Base-by-base conservation (phyloP, 768 basidiomycete genomes). In the Lactarius psammicola region DNA sequence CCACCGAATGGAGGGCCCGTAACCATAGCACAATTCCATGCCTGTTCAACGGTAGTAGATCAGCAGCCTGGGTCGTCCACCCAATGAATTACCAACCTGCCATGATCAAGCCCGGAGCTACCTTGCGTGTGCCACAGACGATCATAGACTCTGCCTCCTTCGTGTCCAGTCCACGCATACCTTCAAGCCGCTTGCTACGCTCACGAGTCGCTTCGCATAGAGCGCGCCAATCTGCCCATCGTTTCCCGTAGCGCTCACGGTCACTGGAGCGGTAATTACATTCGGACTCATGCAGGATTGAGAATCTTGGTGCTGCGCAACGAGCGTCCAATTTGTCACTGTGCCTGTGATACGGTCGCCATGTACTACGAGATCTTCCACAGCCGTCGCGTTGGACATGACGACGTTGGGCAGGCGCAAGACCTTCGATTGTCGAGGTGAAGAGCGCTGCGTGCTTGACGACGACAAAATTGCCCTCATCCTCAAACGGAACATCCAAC, bases 141-240 rank as follows among this genome's bases (percentile, higher is more conserved):
- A 90, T 91, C n/a, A 84, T 85, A 4, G 89, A 88, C 75, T 91
- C 89, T n/a, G 89, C 86, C 49, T 86, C 84, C 74, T 84, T 87
- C 90, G 91, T 92, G 77, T 90, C 89, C 67, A 92, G 77, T 11
- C 88, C 87, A 46, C 86, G 80, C 90, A 91, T 92, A 74, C 90
- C 88, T 9, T 89, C 89, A 36, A 91, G 80, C 74, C 87, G 85
- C 75, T 87, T 87, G 69, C 85, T 46, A 86, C 82, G 71, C 87
- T 88, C 53, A 89, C 88, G 62, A 92, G 81, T 42, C 90, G 81
- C 76, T 91, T 92, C 66, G 90, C 90, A 15, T 85, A 86, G 78
- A 92, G 92, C 3, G 89, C 89, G 53, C 90, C 90, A 85, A 90
- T 90, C 3, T 86, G 86, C 0, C 88, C 88, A 68, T 92, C 89